These are phyloP conservation scores for Gloeopeniophorella convolvens DNA, from an alignment of 768 basidiomycete genomes.

Conservation along the genomic window DNA sequence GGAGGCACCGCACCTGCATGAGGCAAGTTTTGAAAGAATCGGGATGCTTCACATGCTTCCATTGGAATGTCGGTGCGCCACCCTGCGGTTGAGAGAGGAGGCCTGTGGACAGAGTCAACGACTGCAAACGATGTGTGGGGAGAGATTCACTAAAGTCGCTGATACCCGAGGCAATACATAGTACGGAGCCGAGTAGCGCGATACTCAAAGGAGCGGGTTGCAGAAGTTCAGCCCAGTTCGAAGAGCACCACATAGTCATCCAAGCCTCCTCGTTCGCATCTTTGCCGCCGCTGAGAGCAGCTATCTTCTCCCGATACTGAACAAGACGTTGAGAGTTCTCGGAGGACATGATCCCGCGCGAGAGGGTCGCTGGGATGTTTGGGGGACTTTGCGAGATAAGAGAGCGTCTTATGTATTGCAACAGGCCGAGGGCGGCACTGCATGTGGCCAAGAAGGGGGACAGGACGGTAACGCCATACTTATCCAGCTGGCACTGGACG, in stretches of 20 bases:
- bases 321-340: background rate
- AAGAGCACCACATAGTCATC: constrained; percentile 16
- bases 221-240: constrained; percentile 17
- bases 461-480: too few relatives aligned
- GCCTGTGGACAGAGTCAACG: background rate
- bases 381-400: too few relatives aligned
- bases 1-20: background rate
- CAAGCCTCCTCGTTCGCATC: background rate
- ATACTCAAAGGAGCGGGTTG: constrained; percentile 14
- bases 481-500: too few relatives aligned
- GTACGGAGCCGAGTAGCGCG: constrained; percentile 8
- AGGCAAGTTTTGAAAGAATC: constrained; percentile 17
- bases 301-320: background rate
- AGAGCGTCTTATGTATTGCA: too few relatives aligned
- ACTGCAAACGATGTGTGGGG: background rate
- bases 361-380: too few relatives aligned
- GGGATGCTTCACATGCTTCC: constrained; percentile 10
- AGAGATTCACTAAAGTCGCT: constrained; percentile 3
- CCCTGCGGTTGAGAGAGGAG: background rate
- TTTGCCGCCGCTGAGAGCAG: background rate
- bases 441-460: too few relatives aligned
- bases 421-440: too few relatives aligned
- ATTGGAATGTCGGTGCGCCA: background rate
- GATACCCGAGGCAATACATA: constrained; percentile 9
- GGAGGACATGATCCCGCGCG: background rate